Percentiles rank a stretch among this genome's conserved stretches.
Evolutionary conservation across 345 rosid species (phyloP).

Genomic region (Acer yangbiense): DNA sequence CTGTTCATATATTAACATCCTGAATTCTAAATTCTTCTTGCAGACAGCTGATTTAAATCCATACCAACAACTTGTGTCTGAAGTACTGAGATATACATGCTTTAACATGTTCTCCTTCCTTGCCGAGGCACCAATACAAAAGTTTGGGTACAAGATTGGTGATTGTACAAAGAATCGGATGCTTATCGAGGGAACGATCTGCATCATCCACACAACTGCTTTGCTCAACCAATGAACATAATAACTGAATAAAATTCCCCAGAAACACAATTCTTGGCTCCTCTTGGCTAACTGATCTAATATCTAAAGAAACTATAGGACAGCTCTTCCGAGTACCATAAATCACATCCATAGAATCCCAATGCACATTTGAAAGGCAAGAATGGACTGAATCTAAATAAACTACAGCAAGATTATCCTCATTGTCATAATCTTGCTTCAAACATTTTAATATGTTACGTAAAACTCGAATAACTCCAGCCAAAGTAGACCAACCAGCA

Average conservation of each 20-base stretch:
- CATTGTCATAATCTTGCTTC: slow-evolving; percentile 51
- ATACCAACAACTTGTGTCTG: slow-evolving; percentile 82
- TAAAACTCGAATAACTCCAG: slow-evolving; percentile 50
- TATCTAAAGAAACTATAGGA: slow-evolving; percentile 22
- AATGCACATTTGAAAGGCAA: slow-evolving; percentile 51
- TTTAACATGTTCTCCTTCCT: slow-evolving; percentile 35
- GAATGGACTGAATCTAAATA: slow-evolving; percentile 45
- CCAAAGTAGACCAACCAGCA: slow-evolving; percentile 59
- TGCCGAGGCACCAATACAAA: slow-evolving; percentile 59
- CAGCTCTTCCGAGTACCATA: slow-evolving; percentile 16
- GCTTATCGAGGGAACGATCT: slow-evolving; percentile 33
- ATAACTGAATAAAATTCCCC: slow-evolving; percentile 69
- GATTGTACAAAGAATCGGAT: slow-evolving; percentile 37
- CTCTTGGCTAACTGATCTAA: slow-evolving; percentile 21
- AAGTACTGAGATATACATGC: slow-evolving; percentile 54
- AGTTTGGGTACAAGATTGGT: slow-evolving; percentile 58
- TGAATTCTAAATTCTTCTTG: not conserved
- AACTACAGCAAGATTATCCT: slow-evolving; percentile 42
- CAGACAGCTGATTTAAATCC: slow-evolving; percentile 20
- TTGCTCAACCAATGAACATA: slow-evolving; percentile 70
- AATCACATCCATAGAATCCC: slow-evolving; percentile 48
- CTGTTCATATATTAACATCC: not conserved
- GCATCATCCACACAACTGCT: slow-evolving; percentile 29
- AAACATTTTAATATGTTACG: slow-evolving; percentile 61
- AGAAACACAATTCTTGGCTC: slow-evolving; percentile 45